These are phyloP conservation scores for Austroboletus eburneus DNA, from an alignment of 768 basidiomycete genomes.

Conservation along the genomic window DNA sequence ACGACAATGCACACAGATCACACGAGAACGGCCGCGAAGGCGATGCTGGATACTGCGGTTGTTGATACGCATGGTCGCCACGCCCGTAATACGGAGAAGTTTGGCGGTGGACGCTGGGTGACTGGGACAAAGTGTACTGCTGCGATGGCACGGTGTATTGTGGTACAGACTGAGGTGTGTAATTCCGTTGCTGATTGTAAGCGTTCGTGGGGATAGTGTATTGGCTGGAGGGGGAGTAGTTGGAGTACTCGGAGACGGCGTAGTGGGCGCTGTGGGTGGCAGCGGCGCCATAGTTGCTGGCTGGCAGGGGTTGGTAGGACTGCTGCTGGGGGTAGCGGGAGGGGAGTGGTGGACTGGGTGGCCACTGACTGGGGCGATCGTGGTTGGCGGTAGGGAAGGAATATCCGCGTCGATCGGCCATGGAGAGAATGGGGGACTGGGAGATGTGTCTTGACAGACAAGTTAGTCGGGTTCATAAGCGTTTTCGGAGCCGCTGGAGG, in stretches of 20 bases:
- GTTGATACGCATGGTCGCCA: constrained; percentile 19
- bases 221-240: constrained; percentile 18
- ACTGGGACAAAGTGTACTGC: constrained; percentile 28
- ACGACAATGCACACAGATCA: constrained; percentile 73
- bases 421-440: constrained; percentile 10
- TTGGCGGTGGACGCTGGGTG: constrained; percentile 8
- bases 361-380: constrained; percentile 24
- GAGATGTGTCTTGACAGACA: constrained; percentile 8
- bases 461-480: constrained; percentile 30
- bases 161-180: constrained; percentile 29
- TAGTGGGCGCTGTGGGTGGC: constrained; percentile 22
- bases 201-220: constrained; percentile 13
- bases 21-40: constrained; percentile 61
- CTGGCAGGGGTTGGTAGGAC: constrained; percentile 17
- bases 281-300: constrained; percentile 16
- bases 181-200: constrained; percentile 24
- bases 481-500: constrained; percentile 29
- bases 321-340: constrained; percentile 22
- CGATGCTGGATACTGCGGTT: constrained; percentile 52
- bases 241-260: constrained; percentile 19
- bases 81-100: constrained; percentile 37
- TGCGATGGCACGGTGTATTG: constrained; percentile 27
- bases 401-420: constrained; percentile 31
- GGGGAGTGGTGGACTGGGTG: constrained; percentile 15
- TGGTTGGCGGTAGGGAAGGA: constrained; percentile 16